Evolutionary conservation across 2,329 filamentous ascomycete species (phyloP), one percentile per base, ranked within the genome.

Genomic region (Basipetospora chlamydospora): DNA sequence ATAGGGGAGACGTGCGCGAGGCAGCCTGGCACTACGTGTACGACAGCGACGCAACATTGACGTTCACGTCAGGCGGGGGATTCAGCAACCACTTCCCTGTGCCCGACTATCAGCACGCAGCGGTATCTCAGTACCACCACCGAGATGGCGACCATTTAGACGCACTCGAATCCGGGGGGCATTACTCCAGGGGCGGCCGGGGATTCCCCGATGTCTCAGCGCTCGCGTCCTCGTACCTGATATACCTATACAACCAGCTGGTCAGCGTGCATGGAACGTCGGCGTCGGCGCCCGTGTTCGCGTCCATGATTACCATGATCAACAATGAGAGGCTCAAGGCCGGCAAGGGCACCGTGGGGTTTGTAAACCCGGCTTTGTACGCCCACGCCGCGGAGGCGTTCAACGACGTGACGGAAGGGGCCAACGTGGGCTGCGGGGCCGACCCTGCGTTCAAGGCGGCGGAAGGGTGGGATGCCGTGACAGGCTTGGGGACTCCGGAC

Each of bases 211-310:
- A 61, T 40, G 45, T 61, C 5, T 48, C 51, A 5, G 54, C 54
- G 2, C 58, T 74, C 37, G 58, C 69, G 2, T 64, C 64, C 13
- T 70, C 77, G 50, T 70, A 68, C 33, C 28, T 28, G 16, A 33
- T 40, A 6, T 15, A 15, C 32, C 20, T 26, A 12, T 35, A 38
- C 33, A 25, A 21, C 21, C 21, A 21, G 5, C 20, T 34, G 17
- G n/a, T 12, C 32, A 26, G 7, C 21, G 35, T 40, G 20, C 42
- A 35, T 17, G 47, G 47, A 1, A 48, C 47, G 7, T 43, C 40
- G 18, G 26, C 42, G 11, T 37, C 46, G 7, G 38, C 45, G 2
- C 47, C 47, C 11, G 35, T 47, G 17, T 42, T 44, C 37, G 44
- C 44, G 11, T 38, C 42, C 26, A 30, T 49, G 26, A 39, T 49